Evolutionary conservation across 306 rosid genomes (phyloP).

Genomic region (Vigna angularis): DNA sequence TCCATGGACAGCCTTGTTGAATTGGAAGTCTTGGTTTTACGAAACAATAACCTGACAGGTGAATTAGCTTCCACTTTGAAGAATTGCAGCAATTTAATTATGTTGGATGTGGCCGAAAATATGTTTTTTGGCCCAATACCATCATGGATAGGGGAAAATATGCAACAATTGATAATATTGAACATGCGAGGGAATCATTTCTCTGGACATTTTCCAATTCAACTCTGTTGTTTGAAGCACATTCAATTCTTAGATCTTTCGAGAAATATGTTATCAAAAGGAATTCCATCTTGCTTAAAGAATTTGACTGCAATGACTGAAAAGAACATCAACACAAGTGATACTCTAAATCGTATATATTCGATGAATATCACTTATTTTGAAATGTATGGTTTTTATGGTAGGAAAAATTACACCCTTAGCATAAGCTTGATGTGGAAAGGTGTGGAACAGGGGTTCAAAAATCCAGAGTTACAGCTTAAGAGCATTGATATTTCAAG

Average conservation of each 20-base stretch:
- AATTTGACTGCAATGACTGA: conserved; percentile 1
- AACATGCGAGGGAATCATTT: conserved; percentile 2
- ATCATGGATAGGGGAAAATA: conserved; percentile 30
- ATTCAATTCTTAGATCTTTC: background rate
- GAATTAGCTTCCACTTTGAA: too few relatives aligned
- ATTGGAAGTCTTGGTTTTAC: background rate
- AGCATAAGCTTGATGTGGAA: too few relatives aligned
- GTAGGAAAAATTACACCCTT: too few relatives aligned
- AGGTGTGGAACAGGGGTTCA: too few relatives aligned
- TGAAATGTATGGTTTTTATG: too few relatives aligned
- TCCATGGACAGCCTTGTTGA: conserved; percentile 9
- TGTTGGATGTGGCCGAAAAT: conserved; percentile 21
- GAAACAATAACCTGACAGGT: conserved; percentile 23
- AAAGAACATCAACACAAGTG: background rate
- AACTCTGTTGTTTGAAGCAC: background rate
- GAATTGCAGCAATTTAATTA: too few relatives aligned
- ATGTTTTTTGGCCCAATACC: background rate
- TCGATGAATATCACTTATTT: too few relatives aligned
- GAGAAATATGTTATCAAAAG: background rate
- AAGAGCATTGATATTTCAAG: too few relatives aligned
- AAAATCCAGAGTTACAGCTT: too few relatives aligned
- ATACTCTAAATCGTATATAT: too few relatives aligned
- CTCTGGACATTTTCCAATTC: background rate
- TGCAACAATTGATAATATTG: background rate
- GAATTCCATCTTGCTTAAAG: background rate